Base-by-base conservation (phyloP, 1,284 basidiomycete genomes). In the Cutaneotrichosporon sp. region DNA sequence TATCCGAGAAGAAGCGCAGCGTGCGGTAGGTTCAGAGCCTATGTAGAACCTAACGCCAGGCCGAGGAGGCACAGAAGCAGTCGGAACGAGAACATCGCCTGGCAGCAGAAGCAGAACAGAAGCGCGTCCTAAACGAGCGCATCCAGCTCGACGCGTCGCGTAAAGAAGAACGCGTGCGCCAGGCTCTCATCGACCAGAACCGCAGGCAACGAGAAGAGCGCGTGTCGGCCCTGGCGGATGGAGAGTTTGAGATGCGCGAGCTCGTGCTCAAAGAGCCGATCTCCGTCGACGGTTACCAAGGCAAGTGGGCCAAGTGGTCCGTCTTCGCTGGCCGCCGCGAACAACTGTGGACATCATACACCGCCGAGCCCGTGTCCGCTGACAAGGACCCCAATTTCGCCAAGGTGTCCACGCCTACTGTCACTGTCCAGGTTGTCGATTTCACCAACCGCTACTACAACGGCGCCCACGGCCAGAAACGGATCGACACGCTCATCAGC, bases 381-480 rank as follows among this genome's bases (percentile, higher is more conserved):
- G 60, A 57, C 21, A 85, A 87, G 70, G 81, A 83, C 10, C 86
- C 85, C 68, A 69, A 73, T 11, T 73, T 82, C 21, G 80, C 82
- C 14, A 86, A 86, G 71, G 81, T 78, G 85, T 61, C 67, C 13
- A 65, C 70, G 10, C 77, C 77, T 1, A 69, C 66, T 1, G 60
- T 76, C n/a, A 64, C 69, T 7, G 73, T 80, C 2, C 72, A 77
- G 30, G 71, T 81, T 46, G 66, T 81, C 67, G 81, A 81, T 61
- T 81, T 81, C 56, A 70, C 75, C 0, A 66, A 65, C 2, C 64
- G 70, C 5, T 79, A 77, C 65, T 82, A 82, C 59, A 69, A 68
- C 0, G 70, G 76, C 0, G 32, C 68, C 0, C 75, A 73, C 16
- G 80, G 80, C 2, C 67, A 66, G 50, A 75, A 75, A 57, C 72